Evolutionary conservation across 202 grass and related monocot genomes (phyloP).

Genomic region (Alloteropsis angusta): DNA sequence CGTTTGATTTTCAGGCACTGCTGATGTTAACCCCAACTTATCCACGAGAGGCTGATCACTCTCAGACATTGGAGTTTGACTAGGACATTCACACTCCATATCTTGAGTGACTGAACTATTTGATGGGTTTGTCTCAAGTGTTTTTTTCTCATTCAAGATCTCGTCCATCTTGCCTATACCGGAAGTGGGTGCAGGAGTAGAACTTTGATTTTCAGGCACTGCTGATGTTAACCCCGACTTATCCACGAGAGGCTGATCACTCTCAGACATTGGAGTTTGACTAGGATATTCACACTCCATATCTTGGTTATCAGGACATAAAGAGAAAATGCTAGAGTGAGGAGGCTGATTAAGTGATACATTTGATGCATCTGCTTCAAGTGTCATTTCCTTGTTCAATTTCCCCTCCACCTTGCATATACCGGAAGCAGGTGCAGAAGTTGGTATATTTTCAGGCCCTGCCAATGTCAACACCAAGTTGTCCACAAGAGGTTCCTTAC

Average conservation of each 20-base stretch:
- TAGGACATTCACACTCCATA: conserved; percentile 3
- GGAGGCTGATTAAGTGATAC: background rate
- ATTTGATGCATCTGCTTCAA: conserved; percentile 11
- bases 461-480: conserved; percentile 14
- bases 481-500: conserved; percentile 15
- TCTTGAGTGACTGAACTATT: background rate
- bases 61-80: conserved; percentile 29
- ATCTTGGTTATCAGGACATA: conserved; percentile 13
- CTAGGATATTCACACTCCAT: conserved; percentile 20
- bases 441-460: background rate
- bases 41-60: conserved; percentile 19
- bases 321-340: background rate
- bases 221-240: conserved; percentile 20
- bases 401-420: conserved; percentile 9
- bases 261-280: conserved; percentile 31
- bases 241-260: conserved; percentile 16
- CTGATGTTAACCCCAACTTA: conserved; percentile 19
- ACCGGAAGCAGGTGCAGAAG: background rate
- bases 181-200: background rate
- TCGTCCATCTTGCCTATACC: background rate
- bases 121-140: conserved; percentile 7
- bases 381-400: conserved; percentile 4
- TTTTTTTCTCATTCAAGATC: background rate
- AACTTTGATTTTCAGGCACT: conserved; percentile 3
- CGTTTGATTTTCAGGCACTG: conserved; percentile 2